Conservation (phyloP, 106 monocot species). For the Apostasia shenzhenica region DNA sequence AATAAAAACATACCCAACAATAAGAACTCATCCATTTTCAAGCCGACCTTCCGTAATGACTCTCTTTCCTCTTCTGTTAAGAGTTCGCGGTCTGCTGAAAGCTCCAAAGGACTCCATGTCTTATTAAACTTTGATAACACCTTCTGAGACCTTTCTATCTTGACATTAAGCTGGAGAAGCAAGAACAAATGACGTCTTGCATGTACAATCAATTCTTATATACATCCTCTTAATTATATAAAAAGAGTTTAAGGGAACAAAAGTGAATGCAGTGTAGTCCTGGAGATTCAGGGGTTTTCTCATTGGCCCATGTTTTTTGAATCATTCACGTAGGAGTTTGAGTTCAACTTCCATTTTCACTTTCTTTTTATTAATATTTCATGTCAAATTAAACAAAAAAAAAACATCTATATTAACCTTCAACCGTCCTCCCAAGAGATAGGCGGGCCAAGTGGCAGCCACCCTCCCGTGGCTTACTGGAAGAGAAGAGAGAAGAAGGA, state of each 20-base stretch:
- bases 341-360: too few species aligned
- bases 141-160: slow-evolving; percentile 68
- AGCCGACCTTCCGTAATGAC: slow-evolving; percentile 49
- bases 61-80: slow-evolving; percentile 83
- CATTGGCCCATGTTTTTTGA: too few species aligned
- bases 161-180: slow-evolving; percentile 49
- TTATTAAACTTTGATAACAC: slow-evolving; percentile 45
- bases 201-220: neutral
- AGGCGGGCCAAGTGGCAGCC: too few species aligned
- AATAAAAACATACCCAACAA: slow-evolving; percentile 45
- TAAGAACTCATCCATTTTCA: slow-evolving; percentile 73
- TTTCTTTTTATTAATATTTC: too few species aligned
- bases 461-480: too few species aligned
- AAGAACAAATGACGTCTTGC: neutral
- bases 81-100: slow-evolving; percentile 59
- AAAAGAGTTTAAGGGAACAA: too few species aligned
- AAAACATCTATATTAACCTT: neutral
- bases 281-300: too few species aligned
- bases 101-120: slow-evolving; percentile 39
- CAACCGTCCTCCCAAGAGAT: too few species aligned
- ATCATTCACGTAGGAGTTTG: too few species aligned
- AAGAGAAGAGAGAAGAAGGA: too few species aligned
- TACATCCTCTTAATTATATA: too few species aligned
- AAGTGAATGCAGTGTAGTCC: too few species aligned
- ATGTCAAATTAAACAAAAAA: neutral